phyloP scores from a whole-genome alignment of 2,329 filamentous ascomycete species.

The Trichoderma sp. region DNA sequence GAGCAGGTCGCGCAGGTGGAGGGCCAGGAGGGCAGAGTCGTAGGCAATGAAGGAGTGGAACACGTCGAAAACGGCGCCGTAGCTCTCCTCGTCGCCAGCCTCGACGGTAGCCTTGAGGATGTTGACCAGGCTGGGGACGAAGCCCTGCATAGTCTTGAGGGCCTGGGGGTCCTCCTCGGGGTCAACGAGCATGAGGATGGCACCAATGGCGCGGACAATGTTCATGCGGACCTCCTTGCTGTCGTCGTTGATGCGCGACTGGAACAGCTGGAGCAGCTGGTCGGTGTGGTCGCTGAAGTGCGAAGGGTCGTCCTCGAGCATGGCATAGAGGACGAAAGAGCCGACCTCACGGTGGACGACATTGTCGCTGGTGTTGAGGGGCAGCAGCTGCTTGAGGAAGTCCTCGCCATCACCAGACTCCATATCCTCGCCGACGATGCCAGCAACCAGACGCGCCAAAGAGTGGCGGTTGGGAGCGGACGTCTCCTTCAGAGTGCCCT shows the following conservation, averaged over 20 bases:
- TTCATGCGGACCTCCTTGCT: constrained; percentile 93
- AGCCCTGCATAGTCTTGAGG: constrained; percentile 73
- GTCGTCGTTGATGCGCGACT: constrained; percentile 85
- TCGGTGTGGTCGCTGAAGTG: constrained; percentile 79
- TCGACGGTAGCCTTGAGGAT: constrained; percentile 85
- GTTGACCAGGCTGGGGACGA: constrained; percentile 84
- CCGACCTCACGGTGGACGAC: constrained; percentile 85
- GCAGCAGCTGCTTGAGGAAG: constrained; percentile 75
- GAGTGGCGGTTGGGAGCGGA: constrained; percentile 79
- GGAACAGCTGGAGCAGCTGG: constrained; percentile 81
- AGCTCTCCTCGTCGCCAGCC: constrained; percentile 79
- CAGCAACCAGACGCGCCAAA: constrained; percentile 82
- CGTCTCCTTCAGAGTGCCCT: constrained; percentile 80
- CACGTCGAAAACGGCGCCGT: constrained; percentile 90
- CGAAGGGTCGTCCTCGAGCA: constrained; percentile 85
- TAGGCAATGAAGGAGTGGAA: constrained; percentile 94
- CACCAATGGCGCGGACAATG: constrained; percentile 86
- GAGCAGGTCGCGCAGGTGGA: constrained; percentile 86
- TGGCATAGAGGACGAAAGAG: constrained; percentile 89
- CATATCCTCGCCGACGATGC: constrained; percentile 83
- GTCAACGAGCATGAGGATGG: constrained; percentile 84
- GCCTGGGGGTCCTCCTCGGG: constrained; percentile 79
- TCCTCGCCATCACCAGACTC: constrained; percentile 74
- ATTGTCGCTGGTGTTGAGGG: constrained; percentile 73
- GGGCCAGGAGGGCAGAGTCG: constrained; percentile 79